These are phyloP conservation scores for Astrocystis sublimbata DNA, from an alignment of 495 filamentous ascomycete species.

Conservation along the genomic window DNA sequence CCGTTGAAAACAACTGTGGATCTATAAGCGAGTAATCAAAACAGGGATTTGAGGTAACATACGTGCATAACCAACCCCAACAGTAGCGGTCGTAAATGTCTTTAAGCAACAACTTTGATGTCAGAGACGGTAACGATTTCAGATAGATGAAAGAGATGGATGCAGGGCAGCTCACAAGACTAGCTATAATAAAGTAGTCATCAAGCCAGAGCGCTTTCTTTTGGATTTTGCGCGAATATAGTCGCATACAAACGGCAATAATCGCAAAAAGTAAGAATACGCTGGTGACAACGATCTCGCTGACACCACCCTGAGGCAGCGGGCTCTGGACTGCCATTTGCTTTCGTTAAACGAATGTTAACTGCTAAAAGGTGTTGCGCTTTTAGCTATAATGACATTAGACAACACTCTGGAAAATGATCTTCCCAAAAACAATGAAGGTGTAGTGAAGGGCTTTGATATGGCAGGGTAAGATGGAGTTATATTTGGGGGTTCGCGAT, in stretches of 20 bases:
- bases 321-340: background rate
- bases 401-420: too few relatives aligned
- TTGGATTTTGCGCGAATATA: background rate
- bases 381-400: too few relatives aligned
- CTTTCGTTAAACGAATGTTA: background rate
- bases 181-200: background rate
- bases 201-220: background rate
- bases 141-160: background rate
- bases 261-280: background rate
- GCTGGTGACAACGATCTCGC: background rate
- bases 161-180: background rate
- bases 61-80: background rate
- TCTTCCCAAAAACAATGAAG: too few relatives aligned
- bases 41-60: background rate
- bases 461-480: too few relatives aligned
- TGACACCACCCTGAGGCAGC: background rate
- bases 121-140: background rate
- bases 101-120: background rate
- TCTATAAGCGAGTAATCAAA: background rate
- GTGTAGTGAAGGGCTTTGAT: too few relatives aligned
- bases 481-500: too few relatives aligned
- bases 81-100: background rate
- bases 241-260: background rate
- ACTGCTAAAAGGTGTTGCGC: too few relatives aligned
- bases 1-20: background rate